A percentile compares a stretch with the other conserved stretches of the same genome.
Conservation (phyloP, 2,329 filamentous ascomycete species). For the Pyrenochaeta sp. region DNA sequence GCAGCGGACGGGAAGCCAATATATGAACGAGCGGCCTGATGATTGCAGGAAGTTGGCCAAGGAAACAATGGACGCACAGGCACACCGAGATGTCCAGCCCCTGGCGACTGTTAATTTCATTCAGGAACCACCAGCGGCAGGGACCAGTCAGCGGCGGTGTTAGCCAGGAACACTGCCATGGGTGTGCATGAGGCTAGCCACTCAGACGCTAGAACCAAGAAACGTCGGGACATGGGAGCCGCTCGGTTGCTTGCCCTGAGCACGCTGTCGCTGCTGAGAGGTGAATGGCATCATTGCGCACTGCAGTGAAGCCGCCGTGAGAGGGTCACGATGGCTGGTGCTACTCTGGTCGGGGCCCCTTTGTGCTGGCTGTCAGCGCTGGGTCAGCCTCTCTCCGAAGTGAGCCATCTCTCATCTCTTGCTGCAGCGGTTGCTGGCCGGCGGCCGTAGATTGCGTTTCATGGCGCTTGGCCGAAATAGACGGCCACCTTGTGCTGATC, state of each 20-base stretch:
- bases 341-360: conserved; percentile 1
- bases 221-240: conserved; percentile 26
- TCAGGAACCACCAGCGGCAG: conserved; percentile 35
- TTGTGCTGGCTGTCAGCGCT: conserved; percentile 2
- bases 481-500: conserved; percentile 41
- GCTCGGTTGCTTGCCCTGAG: conserved; percentile 58
- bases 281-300: conserved; percentile 14
- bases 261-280: conserved; percentile 70
- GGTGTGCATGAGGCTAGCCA: conserved; percentile 30
- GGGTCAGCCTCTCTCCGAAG: neutral
- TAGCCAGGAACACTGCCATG: conserved; percentile 33
- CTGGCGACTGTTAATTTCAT: conserved; percentile 48
- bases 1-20: conserved; percentile 26
- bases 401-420: conserved; percentile 17
- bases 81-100: conserved; percentile 32
- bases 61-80: conserved; percentile 30
- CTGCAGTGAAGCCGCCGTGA: conserved; percentile 10
- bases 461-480: conserved; percentile 44
- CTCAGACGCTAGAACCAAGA: conserved; percentile 22
- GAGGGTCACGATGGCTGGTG: conserved; percentile 8
- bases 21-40: conserved; percentile 44
- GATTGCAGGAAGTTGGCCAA: conserved; percentile 42
- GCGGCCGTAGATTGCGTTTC: conserved; percentile 41
- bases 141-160: conserved; percentile 36
- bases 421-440: conserved; percentile 19